Percentiles rank a stretch among this genome's conserved stretches.
Conservation (phyloP, 306 rosid species). For the Arachis stenosperma region DNA sequence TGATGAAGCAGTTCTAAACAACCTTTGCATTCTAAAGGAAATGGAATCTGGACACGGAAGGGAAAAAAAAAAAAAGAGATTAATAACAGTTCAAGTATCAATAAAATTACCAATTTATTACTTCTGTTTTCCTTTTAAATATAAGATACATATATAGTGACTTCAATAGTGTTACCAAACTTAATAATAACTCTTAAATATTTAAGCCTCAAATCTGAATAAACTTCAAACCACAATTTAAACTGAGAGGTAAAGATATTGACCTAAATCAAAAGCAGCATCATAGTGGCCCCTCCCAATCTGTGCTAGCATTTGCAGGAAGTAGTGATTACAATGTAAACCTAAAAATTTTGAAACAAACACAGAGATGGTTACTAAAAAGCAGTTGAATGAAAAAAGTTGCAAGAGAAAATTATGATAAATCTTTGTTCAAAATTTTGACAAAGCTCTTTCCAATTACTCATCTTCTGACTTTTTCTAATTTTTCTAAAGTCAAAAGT, state of each 20-base stretch:
- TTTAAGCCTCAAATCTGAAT: slow-evolving; percentile 15
- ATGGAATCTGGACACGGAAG: slow-evolving; percentile 60
- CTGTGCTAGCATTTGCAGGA: slow-evolving; percentile 89
- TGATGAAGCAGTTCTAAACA: slow-evolving; percentile 66
- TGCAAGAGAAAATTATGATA: slow-evolving; percentile 29
- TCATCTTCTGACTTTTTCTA: too few relatives aligned
- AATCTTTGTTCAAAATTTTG: background rate
- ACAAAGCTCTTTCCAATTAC: too few relatives aligned
- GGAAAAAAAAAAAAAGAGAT: background rate
- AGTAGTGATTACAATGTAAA: slow-evolving; percentile 83
- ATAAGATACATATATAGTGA: background rate
- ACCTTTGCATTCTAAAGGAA: slow-evolving; percentile 60
- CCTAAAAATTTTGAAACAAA: slow-evolving; percentile 56
- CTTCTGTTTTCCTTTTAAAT: background rate
- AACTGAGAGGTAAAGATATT: slow-evolving; percentile 29
- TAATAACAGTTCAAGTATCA: background rate
- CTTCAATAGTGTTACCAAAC: slow-evolving; percentile 17
- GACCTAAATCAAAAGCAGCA: slow-evolving; percentile 77
- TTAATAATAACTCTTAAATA: background rate
- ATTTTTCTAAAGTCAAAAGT: too few relatives aligned
- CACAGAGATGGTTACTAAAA: slow-evolving; percentile 24
- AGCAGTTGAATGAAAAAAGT: slow-evolving; percentile 2
- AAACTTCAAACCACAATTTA: slow-evolving; percentile 18
- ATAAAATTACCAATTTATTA: slow-evolving; percentile 10
- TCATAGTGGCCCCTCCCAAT: slow-evolving; percentile 76